These are phyloP conservation scores for Dendrothele bispora DNA, from an alignment of 768 basidiomycete species.

Conservation along the genomic window DNA sequence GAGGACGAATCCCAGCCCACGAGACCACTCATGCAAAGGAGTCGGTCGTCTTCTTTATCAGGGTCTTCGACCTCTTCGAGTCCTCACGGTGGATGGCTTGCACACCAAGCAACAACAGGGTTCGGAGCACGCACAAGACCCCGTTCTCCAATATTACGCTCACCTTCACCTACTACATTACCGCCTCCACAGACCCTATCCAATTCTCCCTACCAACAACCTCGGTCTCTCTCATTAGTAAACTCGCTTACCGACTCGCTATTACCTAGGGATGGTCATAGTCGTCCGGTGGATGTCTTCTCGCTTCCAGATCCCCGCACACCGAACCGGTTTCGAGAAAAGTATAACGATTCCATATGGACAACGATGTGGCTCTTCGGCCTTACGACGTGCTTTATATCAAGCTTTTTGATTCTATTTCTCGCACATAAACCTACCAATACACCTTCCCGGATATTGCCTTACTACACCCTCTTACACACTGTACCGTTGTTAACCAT, in stretches of 20 bases:
- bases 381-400: slow-evolving; percentile 59
- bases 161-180: slow-evolving; percentile 32
- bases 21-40: slow-evolving; percentile 14
- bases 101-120: slow-evolving; percentile 31
- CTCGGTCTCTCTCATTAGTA: slow-evolving; percentile 44
- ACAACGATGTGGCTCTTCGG: slow-evolving; percentile 62
- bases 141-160: slow-evolving; percentile 15
- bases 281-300: slow-evolving; percentile 69
- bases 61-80: slow-evolving; percentile 31
- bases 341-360: slow-evolving; percentile 75
- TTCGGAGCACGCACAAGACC: slow-evolving; percentile 11
- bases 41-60: slow-evolving; percentile 33
- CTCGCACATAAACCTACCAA: slow-evolving; percentile 45
- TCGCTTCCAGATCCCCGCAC: slow-evolving; percentile 76
- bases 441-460: no score
- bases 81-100: slow-evolving; percentile 7
- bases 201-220: slow-evolving; percentile 43
- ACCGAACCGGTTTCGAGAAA: slow-evolving; percentile 60
- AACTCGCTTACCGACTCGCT: slow-evolving; percentile 74
- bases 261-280: slow-evolving; percentile 68
- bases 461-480: slow-evolving; percentile 73
- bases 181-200: slow-evolving; percentile 44
- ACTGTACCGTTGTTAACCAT: slow-evolving; percentile 77
- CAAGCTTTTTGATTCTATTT: slow-evolving; percentile 66
- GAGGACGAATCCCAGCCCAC: slow-evolving; percentile 48